Percentiles rank a stretch among this genome's conserved stretches.
Evolutionary conservation across 148 eudicot species (phyloP).

Genomic region (Camellia lanceoleosa): DNA sequence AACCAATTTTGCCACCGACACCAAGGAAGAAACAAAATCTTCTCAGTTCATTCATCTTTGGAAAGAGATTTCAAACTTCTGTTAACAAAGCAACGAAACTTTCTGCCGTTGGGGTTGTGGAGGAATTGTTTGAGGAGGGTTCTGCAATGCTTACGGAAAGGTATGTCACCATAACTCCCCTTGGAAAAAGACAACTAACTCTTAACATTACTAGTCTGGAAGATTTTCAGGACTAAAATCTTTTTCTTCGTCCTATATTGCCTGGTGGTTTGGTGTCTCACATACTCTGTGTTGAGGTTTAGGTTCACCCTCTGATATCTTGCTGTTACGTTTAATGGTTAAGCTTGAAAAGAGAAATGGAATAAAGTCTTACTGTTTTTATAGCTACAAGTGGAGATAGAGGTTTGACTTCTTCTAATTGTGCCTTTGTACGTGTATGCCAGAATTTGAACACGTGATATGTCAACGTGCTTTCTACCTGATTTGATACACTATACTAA

Average conservation of each 20-base stretch:
- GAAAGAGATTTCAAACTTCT: conserved; percentile 59
- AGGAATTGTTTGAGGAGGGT: conserved; percentile 98
- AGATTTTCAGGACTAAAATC: not conserved
- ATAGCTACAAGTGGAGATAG: conserved; percentile 2
- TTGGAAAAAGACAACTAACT: not conserved
- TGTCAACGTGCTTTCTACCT: not conserved
- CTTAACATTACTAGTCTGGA: not conserved
- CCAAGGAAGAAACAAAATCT: conserved; percentile 63
- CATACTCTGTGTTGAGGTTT: not conserved
- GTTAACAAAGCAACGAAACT: conserved; percentile 56
- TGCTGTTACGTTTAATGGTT: not conserved
- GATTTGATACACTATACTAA: not conserved
- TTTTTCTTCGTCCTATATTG: not conserved
- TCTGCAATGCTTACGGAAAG: conserved; percentile 98
- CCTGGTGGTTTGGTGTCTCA: not conserved
- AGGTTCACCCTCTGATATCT: not conserved
- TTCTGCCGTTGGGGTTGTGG: conserved; percentile 89
- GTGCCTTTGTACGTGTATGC: not conserved
- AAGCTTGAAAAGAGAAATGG: not conserved
- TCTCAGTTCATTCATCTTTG: conserved; percentile 55
- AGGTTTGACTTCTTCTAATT: not conserved
- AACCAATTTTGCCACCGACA: conserved; percentile 54
- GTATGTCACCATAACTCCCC: conserved; percentile 24
- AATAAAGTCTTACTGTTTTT: not conserved
- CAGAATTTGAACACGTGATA: too few relatives aligned